Evolutionary conservation across 305 asterid species (phyloP), one percentile per base, ranked within the genome.

Genomic region (Rubia peregrina): DNA sequence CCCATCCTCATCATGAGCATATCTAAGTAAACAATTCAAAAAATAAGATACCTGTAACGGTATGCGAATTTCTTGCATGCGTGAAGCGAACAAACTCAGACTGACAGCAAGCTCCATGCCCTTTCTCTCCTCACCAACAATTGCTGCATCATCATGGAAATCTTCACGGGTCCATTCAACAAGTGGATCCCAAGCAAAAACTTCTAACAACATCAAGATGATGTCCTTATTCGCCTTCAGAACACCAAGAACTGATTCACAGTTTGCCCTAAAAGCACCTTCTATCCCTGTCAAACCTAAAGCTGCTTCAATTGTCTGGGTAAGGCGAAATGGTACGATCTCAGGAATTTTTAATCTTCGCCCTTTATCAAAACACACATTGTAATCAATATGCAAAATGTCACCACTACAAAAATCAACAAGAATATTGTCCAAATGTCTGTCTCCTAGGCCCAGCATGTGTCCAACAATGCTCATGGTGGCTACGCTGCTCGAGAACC

Each of bases 51-150:
- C 99, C 99, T 95, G 99, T 86, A 95, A 84, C 17, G 98, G 94
- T 78, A 92, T 89, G 70, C 97, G 97, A 75, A 92, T 90, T 84
- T 95, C 99, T 85, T 92, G 99, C 87, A 92, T 92, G 10, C 97
- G 98, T 7, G 99, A 95, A 38, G 99, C 98, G 70, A 95, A 95
- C 57, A 95, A 84, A 85, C 99, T 95, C 81, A 95, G 82, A 85
- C 99, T 95, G 65, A 95, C 99, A n/a, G 99, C 99, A 74, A 95
- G 96, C 81, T 95, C 99, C 99, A 95, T 95, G 84, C 99, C 99
- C 79, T 84, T 95, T 67, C 99, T 87, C 83, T 95, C 99, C 85
- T 95, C 99, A 62, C 99, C 98, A 76, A 95, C 96, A 71, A 95
- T 89, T 67, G 98, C 99, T 49, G 98, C 99, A 79, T 92, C 99